A percentile compares a stretch with the other conserved stretches of the same genome.
These are phyloP conservation scores for Neurospora intermedia DNA, from an alignment of 495 filamentous ascomycete genomes.

Conservation along the genomic window DNA sequence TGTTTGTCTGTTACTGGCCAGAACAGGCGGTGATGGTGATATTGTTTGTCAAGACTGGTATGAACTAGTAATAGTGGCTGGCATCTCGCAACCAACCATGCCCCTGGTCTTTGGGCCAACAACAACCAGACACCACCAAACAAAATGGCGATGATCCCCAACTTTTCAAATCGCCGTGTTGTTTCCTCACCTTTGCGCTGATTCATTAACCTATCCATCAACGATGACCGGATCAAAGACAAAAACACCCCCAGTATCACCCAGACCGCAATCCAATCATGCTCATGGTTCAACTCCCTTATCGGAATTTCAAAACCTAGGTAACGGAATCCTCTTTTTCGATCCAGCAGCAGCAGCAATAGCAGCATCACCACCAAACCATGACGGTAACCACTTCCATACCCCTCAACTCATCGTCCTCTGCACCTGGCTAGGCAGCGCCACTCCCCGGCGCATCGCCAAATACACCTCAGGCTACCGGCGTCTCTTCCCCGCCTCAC, in stretches of 20 bases:
- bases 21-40: not conserved
- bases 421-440: conserved; percentile 33
- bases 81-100: not conserved
- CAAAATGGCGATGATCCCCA: not conserved
- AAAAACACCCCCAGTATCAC: not conserved
- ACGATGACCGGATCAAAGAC: not conserved
- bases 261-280: not conserved
- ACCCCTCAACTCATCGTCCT: conserved; percentile 26
- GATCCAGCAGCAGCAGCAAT: not conserved
- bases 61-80: not conserved
- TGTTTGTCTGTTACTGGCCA: not conserved
- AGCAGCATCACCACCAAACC: not conserved
- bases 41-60: not conserved
- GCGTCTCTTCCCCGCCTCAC: conserved; percentile 25
- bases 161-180: not conserved
- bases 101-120: not conserved
- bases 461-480: conserved; percentile 36
- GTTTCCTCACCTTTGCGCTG: not conserved
- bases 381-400: not conserved
- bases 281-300: not conserved
- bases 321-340: not conserved
- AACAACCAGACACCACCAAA: not conserved
- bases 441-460: conserved; percentile 23
- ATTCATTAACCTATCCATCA: not conserved
- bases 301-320: not conserved